Evolutionary conservation across 805 yeast genomes (phyloP).

Genomic region (Ogataea sp.): DNA sequence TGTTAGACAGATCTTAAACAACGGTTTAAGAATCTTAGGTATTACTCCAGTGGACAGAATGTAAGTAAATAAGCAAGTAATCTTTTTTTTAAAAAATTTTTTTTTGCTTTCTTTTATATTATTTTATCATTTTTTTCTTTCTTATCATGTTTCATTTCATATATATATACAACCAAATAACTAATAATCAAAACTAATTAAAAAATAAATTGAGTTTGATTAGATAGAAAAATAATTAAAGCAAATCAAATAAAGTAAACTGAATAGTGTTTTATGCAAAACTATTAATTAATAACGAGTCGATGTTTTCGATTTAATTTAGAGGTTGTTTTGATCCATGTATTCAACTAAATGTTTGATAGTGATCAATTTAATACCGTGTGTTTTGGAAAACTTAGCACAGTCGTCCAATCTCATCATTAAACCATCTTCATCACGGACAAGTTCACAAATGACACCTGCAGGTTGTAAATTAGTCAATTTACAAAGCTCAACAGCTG

Average conservation of each 20-base stretch:
- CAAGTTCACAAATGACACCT: conserved; percentile 90
- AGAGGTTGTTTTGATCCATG: conserved; percentile 25
- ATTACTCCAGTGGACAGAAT: conserved; percentile 98
- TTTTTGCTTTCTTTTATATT: background rate
- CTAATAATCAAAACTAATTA: background rate
- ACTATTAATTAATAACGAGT: no score
- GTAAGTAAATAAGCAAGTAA: conserved; percentile 32
- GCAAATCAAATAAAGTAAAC: no score
- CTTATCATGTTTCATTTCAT: background rate
- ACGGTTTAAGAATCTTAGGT: conserved; percentile 86
- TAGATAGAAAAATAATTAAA: no score
- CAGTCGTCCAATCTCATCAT: conserved; percentile 95
- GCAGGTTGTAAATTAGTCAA: conserved; percentile 77
- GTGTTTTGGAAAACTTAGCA: conserved; percentile 52
- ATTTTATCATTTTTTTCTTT: background rate
- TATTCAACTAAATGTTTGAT: conserved; percentile 66
- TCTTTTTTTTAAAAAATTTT: background rate
- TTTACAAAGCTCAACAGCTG: conserved; percentile 80
- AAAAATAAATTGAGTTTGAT: background rate
- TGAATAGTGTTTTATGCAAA: no score
- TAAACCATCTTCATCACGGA: conserved; percentile 84
- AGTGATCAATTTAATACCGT: conserved; percentile 62
- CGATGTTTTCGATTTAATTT: background rate
- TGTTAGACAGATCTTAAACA: conserved; percentile 81
- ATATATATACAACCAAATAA: background rate